A percentile compares a stretch with the other conserved stretches of the same genome.
Conservation (phyloP, 2,329 filamentous ascomycete genomes). For the Phaeoacremonium minimum region DNA sequence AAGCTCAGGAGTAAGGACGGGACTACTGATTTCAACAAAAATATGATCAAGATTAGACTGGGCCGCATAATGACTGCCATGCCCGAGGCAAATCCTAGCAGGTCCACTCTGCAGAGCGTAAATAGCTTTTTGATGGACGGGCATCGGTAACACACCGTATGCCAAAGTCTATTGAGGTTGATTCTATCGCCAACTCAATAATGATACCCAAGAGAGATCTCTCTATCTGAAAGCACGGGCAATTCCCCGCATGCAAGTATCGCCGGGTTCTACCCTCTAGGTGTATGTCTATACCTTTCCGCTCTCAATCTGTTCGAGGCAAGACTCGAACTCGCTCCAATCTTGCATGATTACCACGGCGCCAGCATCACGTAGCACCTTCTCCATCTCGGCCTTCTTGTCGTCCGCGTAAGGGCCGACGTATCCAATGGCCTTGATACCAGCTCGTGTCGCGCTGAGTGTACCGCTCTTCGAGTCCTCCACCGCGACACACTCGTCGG, state of each 20-base stretch:
- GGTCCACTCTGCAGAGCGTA: conserved; percentile 83
- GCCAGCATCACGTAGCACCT: conserved; percentile 55
- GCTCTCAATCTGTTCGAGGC: conserved; percentile 40
- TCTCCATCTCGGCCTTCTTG: conserved; percentile 62
- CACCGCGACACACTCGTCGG: conserved; percentile 71
- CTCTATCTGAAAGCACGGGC: too few species aligned
- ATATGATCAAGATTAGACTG: conserved; percentile 69
- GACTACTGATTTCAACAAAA: conserved; percentile 57
- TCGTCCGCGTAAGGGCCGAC: conserved; percentile 69
- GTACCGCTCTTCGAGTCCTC: conserved; percentile 89
- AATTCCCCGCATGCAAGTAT: too few species aligned
- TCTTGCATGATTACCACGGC: conserved; percentile 58
- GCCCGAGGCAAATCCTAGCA: conserved; percentile 76
- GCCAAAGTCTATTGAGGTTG: neutral
- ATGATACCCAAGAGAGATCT: conserved; percentile 3
- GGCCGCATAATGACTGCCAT: conserved; percentile 78
- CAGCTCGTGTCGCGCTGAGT: conserved; percentile 67
- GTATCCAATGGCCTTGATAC: conserved; percentile 79
- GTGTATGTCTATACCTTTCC: conserved; percentile 9
- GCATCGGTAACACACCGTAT: conserved; percentile 12
- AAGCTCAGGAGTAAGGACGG: conserved; percentile 18
- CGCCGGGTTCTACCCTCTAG: too few species aligned
- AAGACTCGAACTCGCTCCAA: conserved; percentile 51
- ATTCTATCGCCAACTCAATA: neutral
- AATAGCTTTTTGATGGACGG: conserved; percentile 81